Base-by-base conservation (phyloP, 2,329 filamentous ascomycete species). In the Niveomyces coronatus region DNA sequence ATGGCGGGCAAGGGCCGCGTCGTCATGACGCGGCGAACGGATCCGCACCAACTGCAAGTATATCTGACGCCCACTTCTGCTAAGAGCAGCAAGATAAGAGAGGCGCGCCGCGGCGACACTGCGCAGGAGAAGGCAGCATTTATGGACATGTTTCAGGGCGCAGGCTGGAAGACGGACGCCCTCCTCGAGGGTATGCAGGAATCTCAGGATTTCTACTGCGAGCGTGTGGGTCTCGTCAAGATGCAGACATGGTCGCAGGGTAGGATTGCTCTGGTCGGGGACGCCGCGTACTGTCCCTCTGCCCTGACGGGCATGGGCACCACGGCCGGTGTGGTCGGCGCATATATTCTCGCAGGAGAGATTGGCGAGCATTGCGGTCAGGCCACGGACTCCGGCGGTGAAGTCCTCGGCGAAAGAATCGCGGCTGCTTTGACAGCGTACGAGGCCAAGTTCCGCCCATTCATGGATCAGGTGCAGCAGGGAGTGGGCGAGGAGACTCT, bases 281-380 rank as follows among this genome's bases (percentile, higher is more conserved):
- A 80, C 44, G 69, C 75, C 2, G 71, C 55, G 0, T 68, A 65
- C 46, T 66, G 63, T 17, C 68, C 71, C 0, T 61, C 64, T 0
- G 61, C 65, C 0, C 43, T 67, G 4, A 68, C 64, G 0, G 74
- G 73, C 0, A 63, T 68, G 56, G 72, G 73, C 0, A 74, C 70
- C 0, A 67, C 64, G 2, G 46, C 59, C 1, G 63, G 64, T 0
- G 47, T 78, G 0, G 49, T 69, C 1, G 66, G 66, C 0, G 69
- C 71, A 1, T 79, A 78, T 47, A 53, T 75, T 3, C 57, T 79
- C 4, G 74, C 73, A 0, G 74, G 74, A 2, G 73, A 74, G 53
- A 52, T 71, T 11, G 49, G 52, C 17, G 18, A 19, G 18, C 23
- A 33, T 7, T 7, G 23, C 23, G 13, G 23, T 13, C 23, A 24